phyloP scores from a whole-genome alignment of 1,139 yeast species.

The Citeromyces siamensis region DNA sequence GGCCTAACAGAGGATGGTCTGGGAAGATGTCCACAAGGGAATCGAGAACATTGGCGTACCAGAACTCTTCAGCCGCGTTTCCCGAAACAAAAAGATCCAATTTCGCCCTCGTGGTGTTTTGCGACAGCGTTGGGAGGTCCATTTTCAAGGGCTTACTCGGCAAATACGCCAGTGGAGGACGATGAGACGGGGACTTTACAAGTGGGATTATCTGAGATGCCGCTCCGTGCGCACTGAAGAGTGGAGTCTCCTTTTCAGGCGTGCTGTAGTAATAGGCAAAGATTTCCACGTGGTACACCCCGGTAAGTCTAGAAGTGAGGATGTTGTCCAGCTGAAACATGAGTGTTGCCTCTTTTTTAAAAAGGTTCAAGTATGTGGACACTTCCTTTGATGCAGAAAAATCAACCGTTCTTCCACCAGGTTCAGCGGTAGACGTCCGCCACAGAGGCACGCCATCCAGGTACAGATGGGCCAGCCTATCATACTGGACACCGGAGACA shows the following conservation, averaged over 20 bases:
- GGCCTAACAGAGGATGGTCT: conserved; percentile 32
- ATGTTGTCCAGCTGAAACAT: conserved; percentile 58
- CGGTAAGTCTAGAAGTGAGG: conserved; percentile 42
- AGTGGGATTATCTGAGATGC: conserved; percentile 25
- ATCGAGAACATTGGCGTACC: conserved; percentile 61
- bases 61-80: conserved; percentile 70
- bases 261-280: conserved; percentile 34
- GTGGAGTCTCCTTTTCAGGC: conserved; percentile 9
- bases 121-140: conserved; percentile 26
- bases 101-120: conserved; percentile 44
- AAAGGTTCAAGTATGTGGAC: conserved; percentile 40
- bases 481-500: conserved; percentile 62
- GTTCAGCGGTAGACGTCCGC: conserved; percentile 84
- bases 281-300: conserved; percentile 44
- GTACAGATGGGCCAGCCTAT: conserved; percentile 61
- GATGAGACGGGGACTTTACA: conserved; percentile 14
- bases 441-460: conserved; percentile 59
- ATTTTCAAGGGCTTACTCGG: conserved; percentile 27
- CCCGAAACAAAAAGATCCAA: conserved; percentile 62
- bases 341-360: conserved; percentile 26
- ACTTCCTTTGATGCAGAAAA: conserved; percentile 52
- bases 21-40: conserved; percentile 25
- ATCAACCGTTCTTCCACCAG: conserved; percentile 31
- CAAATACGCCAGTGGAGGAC: conserved; percentile 30
- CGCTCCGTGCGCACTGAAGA: conserved; percentile 18